A percentile compares a stretch with the other conserved stretches of the same genome.
phyloP scores from a whole-genome alignment of 768 basidiomycete genomes.

The Macrolepiota dolichaula region DNA sequence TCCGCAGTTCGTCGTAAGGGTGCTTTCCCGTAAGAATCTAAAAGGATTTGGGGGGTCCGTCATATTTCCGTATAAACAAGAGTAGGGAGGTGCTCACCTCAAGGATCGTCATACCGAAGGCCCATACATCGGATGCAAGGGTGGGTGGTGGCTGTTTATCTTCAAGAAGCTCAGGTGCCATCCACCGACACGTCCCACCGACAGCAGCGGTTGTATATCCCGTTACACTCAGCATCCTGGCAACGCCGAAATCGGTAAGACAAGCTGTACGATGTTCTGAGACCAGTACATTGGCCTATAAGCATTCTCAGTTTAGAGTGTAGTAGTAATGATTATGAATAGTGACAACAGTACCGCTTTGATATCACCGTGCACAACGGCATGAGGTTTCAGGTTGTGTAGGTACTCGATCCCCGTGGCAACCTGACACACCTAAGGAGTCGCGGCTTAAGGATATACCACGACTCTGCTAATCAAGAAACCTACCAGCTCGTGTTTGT shows the following conservation, averaged over 20 bases:
- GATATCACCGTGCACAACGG: constrained; percentile 33
- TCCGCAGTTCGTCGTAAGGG: constrained; percentile 13
- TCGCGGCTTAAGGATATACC: background rate
- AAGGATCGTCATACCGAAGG: constrained; percentile 31
- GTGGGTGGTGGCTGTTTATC: constrained; percentile 18
- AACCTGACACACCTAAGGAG: constrained; percentile 12
- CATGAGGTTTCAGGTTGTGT: constrained; percentile 13
- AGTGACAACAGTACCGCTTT: constrained; percentile 26
- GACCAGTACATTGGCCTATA: constrained; percentile 34
- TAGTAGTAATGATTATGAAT: background rate
- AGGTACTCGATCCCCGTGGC: constrained; percentile 17
- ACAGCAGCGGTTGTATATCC: constrained; percentile 32
- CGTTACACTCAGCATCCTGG: constrained; percentile 29
- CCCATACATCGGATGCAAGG: constrained; percentile 30
- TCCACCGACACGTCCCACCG: constrained; percentile 35
- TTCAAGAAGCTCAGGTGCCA: constrained; percentile 31
- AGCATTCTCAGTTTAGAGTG: background rate
- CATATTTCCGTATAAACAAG: background rate
- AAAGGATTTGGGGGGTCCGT: background rate
- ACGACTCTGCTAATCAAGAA: background rate
- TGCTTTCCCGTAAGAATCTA: constrained; percentile 13
- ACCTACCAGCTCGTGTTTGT: constrained; percentile 10
- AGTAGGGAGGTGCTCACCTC: constrained; percentile 22
- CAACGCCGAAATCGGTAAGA: constrained; percentile 38
- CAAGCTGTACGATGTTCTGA: constrained; percentile 23